Evolutionary conservation across 441 rosid species (phyloP), one percentile per base, ranked within the genome.

Genomic region (Populus hybrid): DNA sequence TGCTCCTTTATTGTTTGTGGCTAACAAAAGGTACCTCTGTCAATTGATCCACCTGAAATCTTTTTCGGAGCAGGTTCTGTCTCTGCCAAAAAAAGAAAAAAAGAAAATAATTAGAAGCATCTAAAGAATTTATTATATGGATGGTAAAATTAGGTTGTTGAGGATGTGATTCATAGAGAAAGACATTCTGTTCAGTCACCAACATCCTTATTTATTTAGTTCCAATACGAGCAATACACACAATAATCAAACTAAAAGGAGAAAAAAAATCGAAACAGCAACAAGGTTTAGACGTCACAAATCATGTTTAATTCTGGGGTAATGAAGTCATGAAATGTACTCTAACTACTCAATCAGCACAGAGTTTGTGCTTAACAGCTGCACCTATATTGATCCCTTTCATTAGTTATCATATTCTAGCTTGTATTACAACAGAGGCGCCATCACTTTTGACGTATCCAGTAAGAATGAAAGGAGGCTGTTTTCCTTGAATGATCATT

Each of bases 1-100:
- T 19, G 23, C 23, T 57, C 63, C 66, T n/a, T 18, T 57, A 6
- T 42, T 65, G 32, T 24, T 6, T 68, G 18, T 35, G 36, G 40
- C 21, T 46, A n/a, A 23, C 28, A 21, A 30, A 63, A 12, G 82
- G 76, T 73, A 90, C 98, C 98, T 83, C 98, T 84, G 75, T 94
- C 98, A 9, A 70, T 73, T 4, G 98, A 93, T 76, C 87, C 95
- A 36, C 91, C 85, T 38, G 91, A 86, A 69, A 69, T 32, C 85
- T 87, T 93, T 89, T 85, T 85, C 7, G 82, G 83, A 74, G 46
- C 83, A 64, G 88, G 70, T 71, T 85, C 97, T 46, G 82, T 80
- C 81, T 89, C 98, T 94, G 93, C 73, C 7, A 50, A 78, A 78
- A 71, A 72, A 32, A 32, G 34, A 5, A 32, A 32, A 32, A 0